phyloP scores from a whole-genome alignment of 306 rosid species.

The Acacia confusa region DNA sequence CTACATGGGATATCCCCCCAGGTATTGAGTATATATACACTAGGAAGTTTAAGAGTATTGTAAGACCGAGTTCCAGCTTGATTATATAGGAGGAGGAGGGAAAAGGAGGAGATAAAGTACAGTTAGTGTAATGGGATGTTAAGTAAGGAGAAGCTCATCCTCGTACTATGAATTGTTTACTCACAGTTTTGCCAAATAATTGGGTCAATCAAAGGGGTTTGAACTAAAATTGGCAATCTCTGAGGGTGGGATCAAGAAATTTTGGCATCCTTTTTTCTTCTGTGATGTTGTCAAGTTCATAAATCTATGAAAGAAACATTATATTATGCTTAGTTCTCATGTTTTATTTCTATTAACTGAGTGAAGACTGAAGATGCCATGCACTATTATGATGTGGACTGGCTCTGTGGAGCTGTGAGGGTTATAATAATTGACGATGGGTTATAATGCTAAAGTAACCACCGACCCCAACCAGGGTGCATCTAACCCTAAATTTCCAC shows the following conservation, averaged over 20 bases:
- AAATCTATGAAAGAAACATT: slow-evolving; percentile 8
- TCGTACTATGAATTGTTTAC: slow-evolving; percentile 35
- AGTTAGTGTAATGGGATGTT: slow-evolving; percentile 31
- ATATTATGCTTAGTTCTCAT: background rate
- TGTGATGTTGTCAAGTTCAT: slow-evolving; percentile 29
- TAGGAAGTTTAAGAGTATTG: slow-evolving; percentile 42
- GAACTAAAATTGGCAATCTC: slow-evolving; percentile 29
- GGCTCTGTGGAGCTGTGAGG: background rate
- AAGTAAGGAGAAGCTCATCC: slow-evolving; percentile 33
- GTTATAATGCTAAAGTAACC: too few species aligned
- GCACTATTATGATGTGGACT: background rate
- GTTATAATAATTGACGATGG: slow-evolving; percentile 13
- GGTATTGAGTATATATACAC: slow-evolving; percentile 45
- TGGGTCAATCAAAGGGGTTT: slow-evolving; percentile 22
- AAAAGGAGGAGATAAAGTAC: slow-evolving; percentile 32
- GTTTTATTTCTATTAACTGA: background rate
- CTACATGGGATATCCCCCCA: slow-evolving; percentile 48
- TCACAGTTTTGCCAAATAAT: slow-evolving; percentile 37
- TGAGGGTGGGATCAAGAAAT: slow-evolving; percentile 30
- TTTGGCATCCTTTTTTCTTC: slow-evolving; percentile 36
- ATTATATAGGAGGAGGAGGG: slow-evolving; percentile 5
- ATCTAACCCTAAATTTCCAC: background rate
- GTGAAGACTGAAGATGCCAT: background rate
- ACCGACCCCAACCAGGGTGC: background rate
- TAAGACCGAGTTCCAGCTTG: slow-evolving; percentile 34